A percentile compares a stretch with the other conserved stretches of the same genome.
Conservation (phyloP, 2,329 filamentous ascomycete genomes). For the Ophiobolus disseminans region DNA sequence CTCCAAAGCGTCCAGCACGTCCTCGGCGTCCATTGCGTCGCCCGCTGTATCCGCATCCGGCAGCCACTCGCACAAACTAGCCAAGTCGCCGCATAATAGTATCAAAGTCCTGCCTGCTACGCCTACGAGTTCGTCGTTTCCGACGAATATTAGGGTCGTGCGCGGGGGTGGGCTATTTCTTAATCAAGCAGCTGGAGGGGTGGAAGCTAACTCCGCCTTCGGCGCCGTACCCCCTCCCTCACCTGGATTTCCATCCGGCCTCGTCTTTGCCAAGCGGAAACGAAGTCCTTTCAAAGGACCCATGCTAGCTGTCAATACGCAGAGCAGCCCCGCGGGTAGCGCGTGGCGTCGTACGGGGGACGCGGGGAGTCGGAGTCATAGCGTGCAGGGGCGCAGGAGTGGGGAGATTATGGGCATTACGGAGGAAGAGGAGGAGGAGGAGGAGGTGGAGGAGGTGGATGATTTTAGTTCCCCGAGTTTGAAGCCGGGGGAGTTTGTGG, state of each 20-base stretch:
- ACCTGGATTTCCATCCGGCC: conserved; percentile 53
- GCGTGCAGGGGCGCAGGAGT: conserved; percentile 71
- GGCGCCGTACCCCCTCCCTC: conserved; percentile 65
- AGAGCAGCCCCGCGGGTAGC: conserved; percentile 25
- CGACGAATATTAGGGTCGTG: conserved; percentile 84
- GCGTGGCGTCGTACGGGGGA: conserved; percentile 11
- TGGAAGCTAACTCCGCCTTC: conserved; percentile 53
- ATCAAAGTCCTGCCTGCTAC: conserved; percentile 96
- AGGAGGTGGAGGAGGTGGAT: conserved; percentile 64
- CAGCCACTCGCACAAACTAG: conserved; percentile 66
- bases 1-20: conserved; percentile 93
- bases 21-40: conserved; percentile 70
- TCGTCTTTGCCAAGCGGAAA: conserved; percentile 83
- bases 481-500: conserved; percentile 42
- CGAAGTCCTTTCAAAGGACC: conserved; percentile 84
- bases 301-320: conserved; percentile 60
- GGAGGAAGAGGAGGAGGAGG: conserved; percentile 52
- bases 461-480: conserved; percentile 60
- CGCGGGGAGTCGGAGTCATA: conserved; percentile 54
- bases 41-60: conserved; percentile 57
- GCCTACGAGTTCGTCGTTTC: conserved; percentile 75
- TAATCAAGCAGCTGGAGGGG: conserved; percentile 43
- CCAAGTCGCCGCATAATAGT: conserved; percentile 80
- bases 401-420: conserved; percentile 73
- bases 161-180: conserved; percentile 57